Base-by-base conservation (phyloP, 192 early-diverging fungal genomes). In the Thamnidium elegans region DNA sequence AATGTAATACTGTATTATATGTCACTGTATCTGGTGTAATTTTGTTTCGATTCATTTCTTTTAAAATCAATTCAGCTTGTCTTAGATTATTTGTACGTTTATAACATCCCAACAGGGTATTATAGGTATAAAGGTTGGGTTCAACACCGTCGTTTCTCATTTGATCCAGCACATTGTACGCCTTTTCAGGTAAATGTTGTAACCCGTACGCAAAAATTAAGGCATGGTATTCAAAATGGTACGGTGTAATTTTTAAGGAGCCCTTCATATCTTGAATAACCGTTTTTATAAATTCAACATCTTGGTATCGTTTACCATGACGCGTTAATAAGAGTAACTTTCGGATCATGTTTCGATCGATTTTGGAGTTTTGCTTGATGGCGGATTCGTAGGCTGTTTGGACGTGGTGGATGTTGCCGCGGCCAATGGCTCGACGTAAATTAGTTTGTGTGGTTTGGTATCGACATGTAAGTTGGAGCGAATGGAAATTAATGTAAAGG, bases 121-220 rank as follows among this genome's bases (percentile, higher is more conserved):
- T 71, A 31, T 73, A 77, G 17, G 78, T 74, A 21, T 58, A 65
- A 31, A 58, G 15, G 47, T 68, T 73, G 10, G 75, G 75, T 6
- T 53, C 15, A 4, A 74, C 7, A n/a, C 46, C 66, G 8, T 42
- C 14, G 21, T 20, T 8, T 30, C 20, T 8, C 75, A 79, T 77
- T 14, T 61, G 53, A 15, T 30, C 46, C 7, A 79, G 61, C 0
- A 79, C 51, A 15, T 47, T 11, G 36, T 65, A 36, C 11, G 71
- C 71, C 34, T 70, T 50, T 1, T 63, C 17, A 31, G 60, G 56
- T 15, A 62, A 51, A 13, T 52, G 17, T 13, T 75, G 68, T 2
- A 70, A 34, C 20, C 73, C 58, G 21, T 66, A 58, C 14, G 51
- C 44, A 36, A 63, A 55, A 32, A 75, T 65, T 3, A 75, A 36